Evolutionary conservation across 1,284 basidiomycete species (phyloP).

Genomic region (Vanrija sp.): DNA sequence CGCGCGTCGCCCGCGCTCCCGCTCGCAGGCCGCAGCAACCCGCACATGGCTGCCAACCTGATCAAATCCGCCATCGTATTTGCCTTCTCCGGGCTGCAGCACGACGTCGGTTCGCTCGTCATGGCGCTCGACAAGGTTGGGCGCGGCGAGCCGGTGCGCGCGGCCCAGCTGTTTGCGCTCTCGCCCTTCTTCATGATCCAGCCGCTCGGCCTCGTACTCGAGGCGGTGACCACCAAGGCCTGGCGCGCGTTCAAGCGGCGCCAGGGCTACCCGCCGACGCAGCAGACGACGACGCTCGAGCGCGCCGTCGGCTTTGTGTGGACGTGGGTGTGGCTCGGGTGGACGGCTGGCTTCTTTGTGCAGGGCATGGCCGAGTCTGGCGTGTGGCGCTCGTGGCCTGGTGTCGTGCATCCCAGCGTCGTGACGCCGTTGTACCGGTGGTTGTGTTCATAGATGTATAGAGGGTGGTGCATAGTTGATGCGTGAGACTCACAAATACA

Average conservation of each 20-base stretch:
- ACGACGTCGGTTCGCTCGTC: conserved; percentile 32
- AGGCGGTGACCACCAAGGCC: conserved; percentile 28
- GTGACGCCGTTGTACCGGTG: conserved; percentile 1
- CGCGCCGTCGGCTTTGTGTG: conserved; percentile 32
- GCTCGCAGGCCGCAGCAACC: not conserved
- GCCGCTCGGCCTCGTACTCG: conserved; percentile 34
- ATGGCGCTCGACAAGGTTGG: conserved; percentile 19
- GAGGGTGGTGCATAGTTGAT: not conserved
- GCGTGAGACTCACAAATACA: not conserved
- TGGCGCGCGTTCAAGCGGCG: conserved; percentile 21
- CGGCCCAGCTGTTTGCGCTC: conserved; percentile 17
- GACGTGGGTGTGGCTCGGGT: conserved; percentile 43
- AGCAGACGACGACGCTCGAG: conserved; percentile 21
- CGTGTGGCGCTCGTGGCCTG: conserved; percentile 16
- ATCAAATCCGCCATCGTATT: conserved; percentile 42
- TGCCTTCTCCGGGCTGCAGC: conserved; percentile 33
- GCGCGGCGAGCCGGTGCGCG: conserved; percentile 7
- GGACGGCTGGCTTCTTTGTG: conserved; percentile 37
- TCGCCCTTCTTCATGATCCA: conserved; percentile 41
- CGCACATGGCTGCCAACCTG: conserved; percentile 24
- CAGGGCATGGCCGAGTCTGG: conserved; percentile 28
- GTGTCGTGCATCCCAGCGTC: not conserved
- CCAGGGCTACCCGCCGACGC: not conserved
- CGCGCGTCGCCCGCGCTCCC: not conserved
- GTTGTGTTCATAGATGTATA: not conserved